phyloP scores from a whole-genome alignment of 1,139 yeast species.

The Tardiomyces blankii region DNA sequence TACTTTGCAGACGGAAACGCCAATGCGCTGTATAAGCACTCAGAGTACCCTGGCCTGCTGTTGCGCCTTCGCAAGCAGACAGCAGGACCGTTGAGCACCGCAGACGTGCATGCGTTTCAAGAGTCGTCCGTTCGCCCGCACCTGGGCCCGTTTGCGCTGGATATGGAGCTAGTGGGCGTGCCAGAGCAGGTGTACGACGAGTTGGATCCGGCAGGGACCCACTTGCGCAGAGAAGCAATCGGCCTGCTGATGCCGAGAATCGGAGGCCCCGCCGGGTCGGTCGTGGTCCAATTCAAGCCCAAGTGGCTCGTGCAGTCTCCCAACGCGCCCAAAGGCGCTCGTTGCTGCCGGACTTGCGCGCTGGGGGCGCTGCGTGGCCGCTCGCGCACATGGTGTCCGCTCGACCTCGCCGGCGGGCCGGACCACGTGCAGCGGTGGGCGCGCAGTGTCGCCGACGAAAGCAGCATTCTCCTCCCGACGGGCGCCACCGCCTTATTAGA shows the following conservation, averaged over 20 bases:
- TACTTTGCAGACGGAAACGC: background rate
- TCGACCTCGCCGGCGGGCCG: conserved; percentile 18
- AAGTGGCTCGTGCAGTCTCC: conserved; percentile 33
- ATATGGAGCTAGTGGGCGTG: background rate
- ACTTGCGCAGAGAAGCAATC: background rate
- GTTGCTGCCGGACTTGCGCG: conserved; percentile 36
- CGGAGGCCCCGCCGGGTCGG: background rate
- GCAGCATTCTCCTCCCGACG: conserved; percentile 3
- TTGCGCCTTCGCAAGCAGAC: background rate
- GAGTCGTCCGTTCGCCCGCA: background rate
- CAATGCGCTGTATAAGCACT: background rate
- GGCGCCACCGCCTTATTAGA: background rate
- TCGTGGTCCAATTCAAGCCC: conserved; percentile 32
- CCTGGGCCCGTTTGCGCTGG: background rate
- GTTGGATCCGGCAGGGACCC: background rate
- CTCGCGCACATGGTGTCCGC: conserved; percentile 25
- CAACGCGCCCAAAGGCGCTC: conserved; percentile 22
- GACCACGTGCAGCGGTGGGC: conserved; percentile 1
- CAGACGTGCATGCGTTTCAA: background rate
- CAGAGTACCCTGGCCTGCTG: background rate
- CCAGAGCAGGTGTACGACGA: background rate
- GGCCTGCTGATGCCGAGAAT: background rate
- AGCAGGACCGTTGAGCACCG: background rate
- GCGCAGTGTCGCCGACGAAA: background rate
- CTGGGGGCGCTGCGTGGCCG: conserved; percentile 21